phyloP scores from a whole-genome alignment of 345 rosid species.

The Ceriops tagal region DNA sequence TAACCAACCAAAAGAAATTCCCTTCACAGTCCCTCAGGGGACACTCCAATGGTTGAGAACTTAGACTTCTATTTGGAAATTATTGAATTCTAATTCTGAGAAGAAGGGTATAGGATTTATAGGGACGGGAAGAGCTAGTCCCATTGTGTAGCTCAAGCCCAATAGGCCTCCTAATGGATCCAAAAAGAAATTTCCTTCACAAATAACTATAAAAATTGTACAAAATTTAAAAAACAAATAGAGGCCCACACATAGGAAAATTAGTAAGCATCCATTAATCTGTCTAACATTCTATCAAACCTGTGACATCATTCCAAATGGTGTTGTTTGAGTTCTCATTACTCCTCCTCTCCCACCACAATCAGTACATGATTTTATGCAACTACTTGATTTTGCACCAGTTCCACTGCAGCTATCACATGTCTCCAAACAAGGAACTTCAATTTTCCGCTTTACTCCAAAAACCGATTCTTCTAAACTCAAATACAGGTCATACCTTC shows the following conservation, averaged over 20 bases:
- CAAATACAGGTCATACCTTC: slow-evolving; percentile 67
- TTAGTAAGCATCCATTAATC: slow-evolving; percentile 12
- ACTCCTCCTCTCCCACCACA: slow-evolving; percentile 87
- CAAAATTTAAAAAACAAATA: neutral
- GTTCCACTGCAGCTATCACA: slow-evolving; percentile 77
- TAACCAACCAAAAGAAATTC: neutral
- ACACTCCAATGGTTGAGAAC: neutral
- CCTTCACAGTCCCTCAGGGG: neutral
- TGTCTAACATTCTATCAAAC: slow-evolving; percentile 31
- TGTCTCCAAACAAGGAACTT: slow-evolving; percentile 57
- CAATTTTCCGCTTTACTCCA: slow-evolving; percentile 67
- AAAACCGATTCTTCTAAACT: slow-evolving; percentile 86
- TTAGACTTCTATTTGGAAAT: too few species aligned
- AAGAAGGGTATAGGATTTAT: too few species aligned
- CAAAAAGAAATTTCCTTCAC: neutral
- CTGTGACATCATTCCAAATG: slow-evolving; percentile 89
- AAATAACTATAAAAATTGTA: too few species aligned
- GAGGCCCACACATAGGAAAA: neutral
- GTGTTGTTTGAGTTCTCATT: slow-evolving; percentile 69
- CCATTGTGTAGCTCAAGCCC: too few species aligned
- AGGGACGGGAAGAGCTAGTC: too few species aligned
- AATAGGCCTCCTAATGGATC: too few species aligned
- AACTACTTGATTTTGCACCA: slow-evolving; percentile 70
- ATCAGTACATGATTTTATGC: slow-evolving; percentile 50
- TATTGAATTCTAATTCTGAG: too few species aligned